Base-by-base conservation (phyloP, 176 grass and related monocot genomes). In the Poa pratensis region DNA sequence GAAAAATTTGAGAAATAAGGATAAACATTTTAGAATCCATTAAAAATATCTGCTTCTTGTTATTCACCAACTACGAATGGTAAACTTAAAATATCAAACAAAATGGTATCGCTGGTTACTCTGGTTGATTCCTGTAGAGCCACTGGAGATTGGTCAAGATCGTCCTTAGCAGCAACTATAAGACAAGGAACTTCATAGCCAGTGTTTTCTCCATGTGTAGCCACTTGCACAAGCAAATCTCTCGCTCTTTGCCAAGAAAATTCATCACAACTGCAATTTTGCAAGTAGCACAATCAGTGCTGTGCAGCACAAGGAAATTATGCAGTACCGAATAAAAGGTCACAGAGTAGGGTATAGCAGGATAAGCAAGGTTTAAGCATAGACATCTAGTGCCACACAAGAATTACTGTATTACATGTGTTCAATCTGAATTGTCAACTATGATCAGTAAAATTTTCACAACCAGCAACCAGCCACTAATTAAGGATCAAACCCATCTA, bases 141-240 rank as follows among this genome's bases (percentile, higher is more conserved):
- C 77, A 96, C 82, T 57, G 96, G 80, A 92, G 89, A 94, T 42
- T 94, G 91, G 81, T 99, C 96, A 76, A 99, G 93, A 86, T 99
- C 96, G 27, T 99, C 93, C 88, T 99, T 99, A 28, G 96, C 96
- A 85, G 93, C 92, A 83, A 99, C 90, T 73, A 96, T 92, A 78
- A 99, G 84, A 79, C 96, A 99, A 94, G 96, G 96, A 75, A 94
- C 90, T 88, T 96, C 93, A 43, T 90, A 99, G n/a, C 96, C 90
- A 18, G 85, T 94, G 73, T 96, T 96, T 83, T 99, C 96, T 32
- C 96, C 96, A 89, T 99, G 96, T 86, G 90, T 87, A 66, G 96
- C 96, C 84, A 99, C 93, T 90, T 89, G 91, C 80, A 93, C 81
- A 79, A 99, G 87, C 90, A 99, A 90, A 60, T 96, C 90, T 89